Base-by-base conservation (phyloP, 352 stramenopile genomes). In the Pythium chondricola region DNA sequence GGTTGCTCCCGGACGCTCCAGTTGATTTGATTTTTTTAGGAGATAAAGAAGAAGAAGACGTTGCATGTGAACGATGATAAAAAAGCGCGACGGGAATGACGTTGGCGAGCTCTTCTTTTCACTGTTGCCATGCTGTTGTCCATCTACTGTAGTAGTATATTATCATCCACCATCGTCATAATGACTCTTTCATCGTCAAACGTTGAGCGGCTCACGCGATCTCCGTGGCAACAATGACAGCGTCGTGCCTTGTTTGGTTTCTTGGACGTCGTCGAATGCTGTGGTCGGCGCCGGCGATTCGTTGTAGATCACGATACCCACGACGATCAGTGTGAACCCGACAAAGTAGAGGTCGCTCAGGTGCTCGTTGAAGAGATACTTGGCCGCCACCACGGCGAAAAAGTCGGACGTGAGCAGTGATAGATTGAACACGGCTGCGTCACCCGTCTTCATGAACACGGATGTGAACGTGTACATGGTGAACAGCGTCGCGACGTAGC, bases 351-450 rank as follows among this genome's bases (percentile, higher is more conserved):
- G 64, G 42, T 54, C 71, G 44, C 58, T 79, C 31, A 96, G 66
- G 27, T 77, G 52, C 45, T 94, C 65, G 38, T 82, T 48, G 96
- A 83, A 84, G 67, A 96, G 45, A 70, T 86, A 87, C 93, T 95
- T 62, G 93, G 64, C 71, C 4, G 72, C 78, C 21, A 95, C 65
- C 40, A 98, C 88, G 0, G 92, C 91, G 69, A 97, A 99, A 31
- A 98, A 83, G 62, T 98, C 95, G 41, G 91, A 96, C 16, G 93
- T 96, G 57, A 99, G 89, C 46, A 99, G 63, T 10, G 88, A 98
- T 36, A 99, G 64, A 71, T 98, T 98, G 60, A 98, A 94, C 22
- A 98, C 65, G 9, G 94, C 95, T 8, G 95, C 90, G 77, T 99
- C 95, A 30, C 79, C 84, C 10, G 75, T 72, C 25, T 84, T 78